Conservation (phyloP, 768 basidiomycete species). For the Myochromella boudieri region DNA sequence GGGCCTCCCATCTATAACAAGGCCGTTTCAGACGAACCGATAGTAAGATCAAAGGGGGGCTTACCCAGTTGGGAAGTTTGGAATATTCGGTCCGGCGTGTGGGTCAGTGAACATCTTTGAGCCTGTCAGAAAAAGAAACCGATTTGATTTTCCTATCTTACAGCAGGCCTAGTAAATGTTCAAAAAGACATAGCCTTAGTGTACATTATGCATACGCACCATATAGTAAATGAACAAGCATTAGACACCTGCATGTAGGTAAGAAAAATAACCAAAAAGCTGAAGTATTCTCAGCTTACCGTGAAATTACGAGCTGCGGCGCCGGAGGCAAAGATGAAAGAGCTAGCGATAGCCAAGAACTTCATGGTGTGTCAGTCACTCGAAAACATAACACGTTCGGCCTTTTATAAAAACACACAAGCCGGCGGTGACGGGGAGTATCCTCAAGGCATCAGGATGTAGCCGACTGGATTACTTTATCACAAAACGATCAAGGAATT, state of each 20-base stretch:
- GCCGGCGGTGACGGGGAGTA: too few species aligned
- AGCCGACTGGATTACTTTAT: too few species aligned
- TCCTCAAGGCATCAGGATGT: too few species aligned
- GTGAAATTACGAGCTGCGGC: slow-evolving; percentile 57
- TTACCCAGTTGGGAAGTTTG: slow-evolving; percentile 47
- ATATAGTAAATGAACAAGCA: slow-evolving; percentile 66
- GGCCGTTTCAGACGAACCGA: not conserved
- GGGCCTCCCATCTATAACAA: slow-evolving; percentile 38
- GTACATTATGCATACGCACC: slow-evolving; percentile 38
- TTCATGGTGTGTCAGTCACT: slow-evolving; percentile 28
- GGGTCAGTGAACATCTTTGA: slow-evolving; percentile 59
- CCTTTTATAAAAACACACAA: too few species aligned
- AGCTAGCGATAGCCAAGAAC: slow-evolving; percentile 15
- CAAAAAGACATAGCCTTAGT: not conserved
- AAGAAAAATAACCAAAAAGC: not conserved
- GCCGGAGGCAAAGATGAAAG: slow-evolving; percentile 22
- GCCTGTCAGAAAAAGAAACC: not conserved
- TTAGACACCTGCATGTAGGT: slow-evolving; percentile 45
- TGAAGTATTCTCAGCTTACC: too few species aligned
- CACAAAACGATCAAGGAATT: too few species aligned
- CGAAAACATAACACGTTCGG: too few species aligned
- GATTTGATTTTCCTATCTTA: slow-evolving; percentile 12
- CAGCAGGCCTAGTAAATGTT: slow-evolving; percentile 37
- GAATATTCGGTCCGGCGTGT: slow-evolving; percentile 45
- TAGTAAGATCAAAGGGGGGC: not conserved